These are phyloP conservation scores for Kwoniella europaea DNA, from an alignment of 768 basidiomycete species.

Conservation along the genomic window DNA sequence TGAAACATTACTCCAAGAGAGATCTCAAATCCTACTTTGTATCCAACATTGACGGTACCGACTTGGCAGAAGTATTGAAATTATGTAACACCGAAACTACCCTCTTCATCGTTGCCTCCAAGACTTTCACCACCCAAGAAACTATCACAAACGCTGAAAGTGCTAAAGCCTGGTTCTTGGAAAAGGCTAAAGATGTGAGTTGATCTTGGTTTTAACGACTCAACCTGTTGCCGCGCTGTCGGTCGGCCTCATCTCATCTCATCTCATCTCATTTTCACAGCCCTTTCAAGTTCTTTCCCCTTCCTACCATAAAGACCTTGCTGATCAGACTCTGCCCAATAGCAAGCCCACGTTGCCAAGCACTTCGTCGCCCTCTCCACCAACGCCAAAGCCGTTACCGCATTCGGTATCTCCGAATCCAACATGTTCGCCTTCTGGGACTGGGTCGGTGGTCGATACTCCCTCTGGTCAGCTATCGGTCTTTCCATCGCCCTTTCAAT, in stretches of 20 bases:
- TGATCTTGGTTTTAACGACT: neutral
- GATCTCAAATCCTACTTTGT: conserved; percentile 87
- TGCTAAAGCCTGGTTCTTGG: conserved; percentile 93
- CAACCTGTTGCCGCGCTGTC: no score
- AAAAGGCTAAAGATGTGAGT: conserved; percentile 71
- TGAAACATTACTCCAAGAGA: conserved; percentile 89
- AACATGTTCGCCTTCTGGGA: conserved; percentile 99
- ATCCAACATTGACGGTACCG: conserved; percentile 97
- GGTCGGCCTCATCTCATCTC: no score
- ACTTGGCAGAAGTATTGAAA: conserved; percentile 84
- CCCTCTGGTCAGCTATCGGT: conserved; percentile 97
- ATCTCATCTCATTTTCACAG: neutral
- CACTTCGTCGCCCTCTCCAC: conserved; percentile 99
- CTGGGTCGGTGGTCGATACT: conserved; percentile 99
- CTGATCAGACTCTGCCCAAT: neutral
- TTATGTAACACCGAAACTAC: conserved; percentile 87
- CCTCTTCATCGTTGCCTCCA: conserved; percentile 96
- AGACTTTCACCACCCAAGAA: conserved; percentile 99
- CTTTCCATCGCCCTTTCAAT: conserved; percentile 90
- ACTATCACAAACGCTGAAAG: conserved; percentile 98
- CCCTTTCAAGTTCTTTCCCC: no score
- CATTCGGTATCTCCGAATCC: conserved; percentile 83
- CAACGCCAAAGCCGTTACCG: conserved; percentile 89
- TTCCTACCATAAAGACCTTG: no score
- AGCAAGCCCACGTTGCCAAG: conserved; percentile 89